Conservation (phyloP, 805 yeast species). For the Metschnikowia anglica region DNA sequence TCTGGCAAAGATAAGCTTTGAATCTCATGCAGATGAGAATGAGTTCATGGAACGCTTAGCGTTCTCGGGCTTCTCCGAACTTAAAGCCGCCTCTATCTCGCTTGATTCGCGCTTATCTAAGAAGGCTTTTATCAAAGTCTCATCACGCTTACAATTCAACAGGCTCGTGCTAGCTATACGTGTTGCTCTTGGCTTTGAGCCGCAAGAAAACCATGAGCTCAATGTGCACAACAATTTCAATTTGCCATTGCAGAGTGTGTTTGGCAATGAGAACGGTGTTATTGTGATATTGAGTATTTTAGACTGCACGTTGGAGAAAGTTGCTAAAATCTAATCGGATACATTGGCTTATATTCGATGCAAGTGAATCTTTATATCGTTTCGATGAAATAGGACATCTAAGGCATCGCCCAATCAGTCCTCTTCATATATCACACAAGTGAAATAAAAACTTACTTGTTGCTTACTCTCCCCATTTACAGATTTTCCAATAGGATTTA, state of each 20-base stretch:
- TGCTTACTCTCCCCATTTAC: no score
- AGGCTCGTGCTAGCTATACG: constrained; percentile 2
- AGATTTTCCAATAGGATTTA: no score
- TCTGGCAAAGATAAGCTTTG: neutral
- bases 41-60: neutral
- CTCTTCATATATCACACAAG: no score
- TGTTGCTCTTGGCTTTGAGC: constrained; percentile 1
- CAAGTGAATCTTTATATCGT: no score
- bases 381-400: no score
- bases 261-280: constrained; percentile 1
- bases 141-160: constrained; percentile 1
- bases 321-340: no score
- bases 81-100: neutral
- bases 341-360: no score
- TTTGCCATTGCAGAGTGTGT: constrained; percentile 6
- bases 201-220: neutral
- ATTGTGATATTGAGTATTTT: neutral
- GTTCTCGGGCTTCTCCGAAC: neutral
- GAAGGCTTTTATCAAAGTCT: neutral
- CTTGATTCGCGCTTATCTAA: neutral
- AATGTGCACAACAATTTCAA: neutral
- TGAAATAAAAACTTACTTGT: no score
- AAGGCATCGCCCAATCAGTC: no score
- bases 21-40: neutral
- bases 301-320: no score